These are phyloP conservation scores for Anisodus acutangulus DNA, from an alignment of 257 asterid genomes.

Conservation along the genomic window DNA sequence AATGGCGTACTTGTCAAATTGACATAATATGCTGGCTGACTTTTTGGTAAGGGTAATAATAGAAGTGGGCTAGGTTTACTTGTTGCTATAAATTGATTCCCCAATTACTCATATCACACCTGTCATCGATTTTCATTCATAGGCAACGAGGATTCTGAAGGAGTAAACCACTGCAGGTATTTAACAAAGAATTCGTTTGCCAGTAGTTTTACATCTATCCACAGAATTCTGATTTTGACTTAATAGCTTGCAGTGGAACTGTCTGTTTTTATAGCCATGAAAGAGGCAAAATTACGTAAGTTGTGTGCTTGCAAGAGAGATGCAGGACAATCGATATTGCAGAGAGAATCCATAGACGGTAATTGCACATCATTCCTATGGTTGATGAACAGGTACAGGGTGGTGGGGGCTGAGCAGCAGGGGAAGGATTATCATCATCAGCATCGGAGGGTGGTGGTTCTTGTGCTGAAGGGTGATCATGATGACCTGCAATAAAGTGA, in stretches of 20 bases:
- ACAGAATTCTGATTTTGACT: background rate
- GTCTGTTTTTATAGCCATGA: background rate
- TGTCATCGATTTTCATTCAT: background rate
- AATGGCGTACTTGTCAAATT: background rate
- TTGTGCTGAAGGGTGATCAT: background rate
- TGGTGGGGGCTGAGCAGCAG: background rate
- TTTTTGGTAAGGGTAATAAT: background rate
- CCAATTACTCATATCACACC: background rate
- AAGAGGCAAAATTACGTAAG: background rate
- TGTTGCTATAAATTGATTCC: background rate
- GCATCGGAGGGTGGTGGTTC: background rate
- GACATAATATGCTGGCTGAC: background rate
- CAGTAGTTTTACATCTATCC: constrained; percentile 7
- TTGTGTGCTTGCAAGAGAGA: constrained; percentile 4
- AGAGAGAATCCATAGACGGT: background rate
- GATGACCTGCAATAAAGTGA: constrained; percentile 27
- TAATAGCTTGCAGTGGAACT: background rate
- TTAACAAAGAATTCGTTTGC: background rate
- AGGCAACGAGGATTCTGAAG: background rate
- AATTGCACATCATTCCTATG: background rate
- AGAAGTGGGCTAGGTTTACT: background rate
- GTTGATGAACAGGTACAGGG: constrained; percentile 6
- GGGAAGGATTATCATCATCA: constrained; percentile 9
- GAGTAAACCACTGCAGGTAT: background rate
- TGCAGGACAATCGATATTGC: background rate